Evolutionary conservation across 257 asterid genomes (phyloP).

Genomic region (Coffea eugenioides): DNA sequence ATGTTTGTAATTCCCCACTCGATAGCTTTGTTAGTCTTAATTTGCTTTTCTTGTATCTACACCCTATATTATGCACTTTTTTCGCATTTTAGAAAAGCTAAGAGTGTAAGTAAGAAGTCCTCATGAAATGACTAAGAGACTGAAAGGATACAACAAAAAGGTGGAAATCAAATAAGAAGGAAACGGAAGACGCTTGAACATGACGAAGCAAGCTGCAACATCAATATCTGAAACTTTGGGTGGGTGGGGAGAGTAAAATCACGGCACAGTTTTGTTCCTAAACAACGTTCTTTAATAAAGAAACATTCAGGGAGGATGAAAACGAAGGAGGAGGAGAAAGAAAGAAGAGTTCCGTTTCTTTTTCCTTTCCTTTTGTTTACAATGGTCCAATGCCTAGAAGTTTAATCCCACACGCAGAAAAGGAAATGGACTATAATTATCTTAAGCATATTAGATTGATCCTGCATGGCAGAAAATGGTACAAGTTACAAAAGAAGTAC

Average conservation of each 20-base stretch:
- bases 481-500: background rate
- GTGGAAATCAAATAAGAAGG: background rate
- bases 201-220: background rate
- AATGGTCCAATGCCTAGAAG: background rate
- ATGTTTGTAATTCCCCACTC: constrained; percentile 1
- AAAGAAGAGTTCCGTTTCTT: background rate
- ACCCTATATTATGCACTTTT: background rate
- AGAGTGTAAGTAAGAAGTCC: background rate
- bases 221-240: background rate
- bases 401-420: constrained; percentile 17
- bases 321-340: background rate
- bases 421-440: constrained; percentile 16
- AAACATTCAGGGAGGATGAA: background rate
- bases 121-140: background rate
- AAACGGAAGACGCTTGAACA: background rate
- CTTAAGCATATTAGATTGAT: constrained; percentile 2
- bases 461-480: constrained; percentile 18
- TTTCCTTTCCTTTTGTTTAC: background rate
- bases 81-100: background rate
- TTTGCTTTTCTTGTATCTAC: constrained; percentile 5
- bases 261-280: background rate
- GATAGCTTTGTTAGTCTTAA: background rate
- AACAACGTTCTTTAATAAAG: background rate
- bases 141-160: background rate
- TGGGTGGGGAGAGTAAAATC: background rate